phyloP scores from a whole-genome alignment of 2,329 filamentous ascomycete species.

The Cordyceps javanica region DNA sequence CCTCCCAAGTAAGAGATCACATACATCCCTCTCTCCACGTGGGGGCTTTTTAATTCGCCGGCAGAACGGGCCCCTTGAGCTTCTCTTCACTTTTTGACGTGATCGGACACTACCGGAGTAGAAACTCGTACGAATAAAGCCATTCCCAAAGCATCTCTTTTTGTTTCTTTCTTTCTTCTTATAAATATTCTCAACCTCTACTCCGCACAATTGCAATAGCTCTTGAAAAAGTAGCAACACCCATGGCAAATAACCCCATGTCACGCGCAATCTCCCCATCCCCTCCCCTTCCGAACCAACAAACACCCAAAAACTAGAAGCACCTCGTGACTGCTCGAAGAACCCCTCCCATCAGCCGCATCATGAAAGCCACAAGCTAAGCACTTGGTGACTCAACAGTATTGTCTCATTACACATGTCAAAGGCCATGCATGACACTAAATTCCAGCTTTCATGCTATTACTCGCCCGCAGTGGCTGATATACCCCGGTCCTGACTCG shows the following conservation, averaged over 20 bases:
- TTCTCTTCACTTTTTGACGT: background rate
- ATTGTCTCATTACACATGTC: background rate
- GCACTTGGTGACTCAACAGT: background rate
- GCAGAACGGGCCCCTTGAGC: background rate
- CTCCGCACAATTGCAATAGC: background rate
- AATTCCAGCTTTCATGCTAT: background rate
- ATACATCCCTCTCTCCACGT: conserved; percentile 6
- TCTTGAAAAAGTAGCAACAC: too few relatives aligned
- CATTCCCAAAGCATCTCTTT: too few relatives aligned
- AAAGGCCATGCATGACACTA: background rate
- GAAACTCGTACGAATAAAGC: background rate
- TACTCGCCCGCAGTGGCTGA: background rate
- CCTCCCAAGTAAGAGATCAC: background rate
- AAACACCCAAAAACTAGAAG: background rate
- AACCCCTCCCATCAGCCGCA: background rate
- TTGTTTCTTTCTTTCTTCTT: background rate
- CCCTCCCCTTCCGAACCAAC: background rate
- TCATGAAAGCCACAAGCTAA: background rate
- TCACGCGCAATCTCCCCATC: background rate
- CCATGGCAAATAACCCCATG: background rate
- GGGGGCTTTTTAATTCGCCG: background rate
- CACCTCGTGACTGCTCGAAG: background rate
- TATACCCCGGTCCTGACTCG: background rate
- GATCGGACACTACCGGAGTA: background rate
- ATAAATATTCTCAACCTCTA: too few relatives aligned